A percentile compares a stretch with the other conserved stretches of the same genome.
Conservation (phyloP, 1,139 yeast genomes). For the Arxiozyma slooffiae region DNA sequence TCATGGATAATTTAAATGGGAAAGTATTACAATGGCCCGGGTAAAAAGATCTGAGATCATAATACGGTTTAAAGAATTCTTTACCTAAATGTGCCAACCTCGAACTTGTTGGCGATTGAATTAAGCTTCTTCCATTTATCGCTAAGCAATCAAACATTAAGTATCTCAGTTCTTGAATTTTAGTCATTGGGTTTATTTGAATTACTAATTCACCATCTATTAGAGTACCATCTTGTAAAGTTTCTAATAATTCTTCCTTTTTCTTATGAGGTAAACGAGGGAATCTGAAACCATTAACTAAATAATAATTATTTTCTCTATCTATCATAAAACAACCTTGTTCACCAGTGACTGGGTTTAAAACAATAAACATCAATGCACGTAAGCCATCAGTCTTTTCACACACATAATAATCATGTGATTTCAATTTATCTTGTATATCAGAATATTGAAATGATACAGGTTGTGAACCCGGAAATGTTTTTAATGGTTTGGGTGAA, state of each 20-base stretch:
- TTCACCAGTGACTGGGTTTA: constrained; percentile 63
- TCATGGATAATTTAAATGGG: constrained; percentile 78
- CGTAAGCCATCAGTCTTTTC: constrained; percentile 94
- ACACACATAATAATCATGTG: constrained; percentile 75
- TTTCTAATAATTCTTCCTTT: constrained; percentile 31
- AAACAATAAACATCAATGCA: constrained; percentile 55
- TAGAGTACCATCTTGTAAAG: constrained; percentile 75
- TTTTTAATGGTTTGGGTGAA: constrained; percentile 28
- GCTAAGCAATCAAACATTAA: constrained; percentile 88
- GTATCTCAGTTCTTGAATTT: constrained; percentile 58
- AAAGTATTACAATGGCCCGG: constrained; percentile 70
- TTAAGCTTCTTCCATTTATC: constrained; percentile 62
- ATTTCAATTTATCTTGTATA: constrained; percentile 49
- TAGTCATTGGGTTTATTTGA: constrained; percentile 41
- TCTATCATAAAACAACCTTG: constrained; percentile 73
- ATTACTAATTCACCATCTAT: constrained; percentile 86
- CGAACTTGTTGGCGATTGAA: constrained; percentile 62
- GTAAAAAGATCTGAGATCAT: constrained; percentile 50
- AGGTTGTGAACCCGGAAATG: constrained; percentile 90
- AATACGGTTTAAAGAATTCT: constrained; percentile 73
- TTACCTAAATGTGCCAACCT: constrained; percentile 83
- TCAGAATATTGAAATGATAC: constrained; percentile 78
- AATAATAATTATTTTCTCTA: constrained; percentile 76
- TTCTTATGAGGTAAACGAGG: constrained; percentile 53
- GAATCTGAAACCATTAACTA: constrained; percentile 75